Base-by-base conservation (phyloP, 73 alveolate genomes). In the Uronychia binucleata region DNA sequence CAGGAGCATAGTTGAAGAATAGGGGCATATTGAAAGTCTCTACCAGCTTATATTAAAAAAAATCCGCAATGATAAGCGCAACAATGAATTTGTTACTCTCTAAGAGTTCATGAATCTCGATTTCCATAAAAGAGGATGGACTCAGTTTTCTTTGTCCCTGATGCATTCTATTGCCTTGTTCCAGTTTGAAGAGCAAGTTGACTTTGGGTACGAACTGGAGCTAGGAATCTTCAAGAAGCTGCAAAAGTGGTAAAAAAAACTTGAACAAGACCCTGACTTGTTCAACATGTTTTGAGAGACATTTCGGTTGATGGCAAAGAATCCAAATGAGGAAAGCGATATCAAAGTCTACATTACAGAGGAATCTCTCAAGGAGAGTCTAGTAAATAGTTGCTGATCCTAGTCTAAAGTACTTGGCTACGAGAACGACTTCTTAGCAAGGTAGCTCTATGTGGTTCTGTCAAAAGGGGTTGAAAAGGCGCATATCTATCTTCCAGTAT, bases 381-480 rank as follows among this genome's bases (percentile, higher is more conserved):
- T 75, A 5, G 81, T 75, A 75, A 30, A 58, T 28, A 28, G 28
- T 1, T 28, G 27, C 30, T 75, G 29, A 28, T 30, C 5, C 8
- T 75, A 75, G 81, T 28, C 5, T 26, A 28, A 26, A 5, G 81
- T 75, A 25, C 32, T 75, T 75, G 81, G 81, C 27, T 75, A 75
- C 27, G 81, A 75, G 19, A 28, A 26, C 32, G 35, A 28, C 59
- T 75, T 75, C 27, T 27, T 75, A 5, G 58, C 59, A 28, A 8
- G 32, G 5, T 8, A 32, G 32, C 46, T 75, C 81, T 75, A 75
- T 30, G n/a, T 28, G 8, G 19, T 75, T 75, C 27, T 75, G 31
- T 75, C 81, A 8, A 32, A 75, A 8, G 81, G 81, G 28, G 32
- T 75, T 13, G 81, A 75, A 28, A 75, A 75, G 27, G 28, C 28